A percentile compares a stretch with the other conserved stretches of the same genome.
Conservation (phyloP, 345 rosid species). For the Acer campestre region DNA sequence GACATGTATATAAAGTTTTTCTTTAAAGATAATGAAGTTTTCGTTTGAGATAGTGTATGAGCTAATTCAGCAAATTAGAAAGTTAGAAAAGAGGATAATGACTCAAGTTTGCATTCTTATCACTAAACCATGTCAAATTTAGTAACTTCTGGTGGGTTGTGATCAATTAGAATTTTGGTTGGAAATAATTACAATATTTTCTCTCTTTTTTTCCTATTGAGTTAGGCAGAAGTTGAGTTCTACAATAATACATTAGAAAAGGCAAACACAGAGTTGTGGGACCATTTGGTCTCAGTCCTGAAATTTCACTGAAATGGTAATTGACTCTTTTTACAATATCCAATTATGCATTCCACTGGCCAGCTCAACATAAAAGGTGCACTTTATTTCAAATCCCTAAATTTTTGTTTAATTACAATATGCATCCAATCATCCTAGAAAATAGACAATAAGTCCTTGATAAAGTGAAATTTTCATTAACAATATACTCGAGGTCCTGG, state of each 20-base stretch:
- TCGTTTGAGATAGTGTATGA: too few relatives aligned
- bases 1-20: too few relatives aligned
- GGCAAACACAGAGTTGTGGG: background rate
- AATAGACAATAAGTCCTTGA: background rate
- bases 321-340: background rate
- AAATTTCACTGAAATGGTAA: background rate
- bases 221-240: background rate
- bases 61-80: too few relatives aligned
- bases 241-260: background rate
- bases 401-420: background rate
- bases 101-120: too few relatives aligned
- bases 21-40: too few relatives aligned
- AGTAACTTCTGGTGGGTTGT: background rate
- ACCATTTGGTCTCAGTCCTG: background rate
- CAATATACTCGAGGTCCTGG: background rate
- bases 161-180: background rate
- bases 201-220: background rate
- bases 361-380: background rate
- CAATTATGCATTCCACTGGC: conserved; percentile 1
- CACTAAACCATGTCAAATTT: too few relatives aligned
- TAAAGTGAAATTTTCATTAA: too few relatives aligned
- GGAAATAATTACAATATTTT: background rate
- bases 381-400: background rate
- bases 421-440: background rate
- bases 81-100: too few relatives aligned